Evolutionary conservation across 768 basidiomycete species (phyloP), one percentile per base, ranked within the genome.

Genomic region (Boletus speciosus): DNA sequence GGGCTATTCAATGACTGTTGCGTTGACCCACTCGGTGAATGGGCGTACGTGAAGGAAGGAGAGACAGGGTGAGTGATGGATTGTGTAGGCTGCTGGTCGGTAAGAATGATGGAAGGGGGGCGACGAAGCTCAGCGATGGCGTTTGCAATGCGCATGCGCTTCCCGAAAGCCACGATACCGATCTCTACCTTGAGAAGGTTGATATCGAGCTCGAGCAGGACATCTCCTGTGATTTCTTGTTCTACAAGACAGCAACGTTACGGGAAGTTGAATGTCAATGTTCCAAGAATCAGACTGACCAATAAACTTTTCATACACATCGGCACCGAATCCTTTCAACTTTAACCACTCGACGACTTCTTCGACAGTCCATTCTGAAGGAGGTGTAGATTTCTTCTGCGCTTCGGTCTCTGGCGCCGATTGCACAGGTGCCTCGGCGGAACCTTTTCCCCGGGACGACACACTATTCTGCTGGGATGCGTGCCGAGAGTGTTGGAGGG

Each of bases 161-260:
- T 97, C 12, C 97, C 97, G 61, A 96, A 97, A 4, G 93, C 93
- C 64, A 80, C 76, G 59, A 99, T 93, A 23, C 94, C 97, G 49
- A 99, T 87, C 74, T 98, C 95, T 10, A 75, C 78, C 74, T 98
- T 98, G 62, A 99, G 85, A 15, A 97, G 78, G 64, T 87, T 88
- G 51, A 86, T 83, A 58, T 98, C 93, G 55, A 98, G 87, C 64
- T 97, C 96, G 51, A 98, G 84, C 7, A 99, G 82, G 32, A 98
- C 91, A 62, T 99, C 97, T 19, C 97, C 97, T 0, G 94, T 91
- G 50, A 99, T 98, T 74, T 99, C 97, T 83, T 99, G 94, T 73
- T 98, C 96, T 94, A 67, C 39, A 56, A 38, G 19, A 49, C 3
- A 42, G 23, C 7, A 16, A 27, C 2, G 38, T 65, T 9, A 63